Evolutionary conservation across 331 rosid species (phyloP).

Genomic region (Telfairia occidentalis): DNA sequence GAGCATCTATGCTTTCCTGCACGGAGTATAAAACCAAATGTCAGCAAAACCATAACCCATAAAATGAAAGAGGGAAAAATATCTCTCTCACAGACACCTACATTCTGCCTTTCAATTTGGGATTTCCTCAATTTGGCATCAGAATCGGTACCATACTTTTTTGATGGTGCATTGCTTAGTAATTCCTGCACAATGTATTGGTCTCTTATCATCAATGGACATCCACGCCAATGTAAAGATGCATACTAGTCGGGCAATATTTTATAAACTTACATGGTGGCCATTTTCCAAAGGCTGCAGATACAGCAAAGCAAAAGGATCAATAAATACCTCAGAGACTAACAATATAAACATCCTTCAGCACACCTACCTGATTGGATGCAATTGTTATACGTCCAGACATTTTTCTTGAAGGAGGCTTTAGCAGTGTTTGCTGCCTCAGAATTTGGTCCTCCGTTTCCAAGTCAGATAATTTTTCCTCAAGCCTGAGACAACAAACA

Average conservation of each 20-base stretch:
- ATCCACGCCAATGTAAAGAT: conserved; percentile 13
- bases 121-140: conserved; percentile 44
- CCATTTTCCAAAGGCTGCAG: conserved; percentile 60
- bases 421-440: conserved; percentile 54
- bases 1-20: conserved; percentile 78
- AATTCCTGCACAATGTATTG: conserved; percentile 35
- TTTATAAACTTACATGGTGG: conserved; percentile 43
- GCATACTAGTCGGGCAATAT: conserved; percentile 3
- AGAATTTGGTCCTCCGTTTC: conserved; percentile 71
- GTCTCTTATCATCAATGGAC: conserved; percentile 15
- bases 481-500: conserved; percentile 42
- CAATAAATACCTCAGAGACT: conserved; percentile 23
- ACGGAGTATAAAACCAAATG: conserved; percentile 14
- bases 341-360: background rate
- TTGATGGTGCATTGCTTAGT: conserved; percentile 24
- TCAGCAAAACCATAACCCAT: conserved; percentile 12
- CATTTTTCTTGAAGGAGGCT: conserved; percentile 52
- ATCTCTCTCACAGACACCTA: conserved; percentile 23
- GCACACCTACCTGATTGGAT: conserved; percentile 37
- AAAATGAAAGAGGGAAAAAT: conserved; percentile 5
- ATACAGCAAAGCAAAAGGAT: conserved; percentile 22
- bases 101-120: conserved; percentile 63
- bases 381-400: conserved; percentile 28
- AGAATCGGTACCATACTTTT: conserved; percentile 48
- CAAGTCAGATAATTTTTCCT: conserved; percentile 79